phyloP scores from a whole-genome alignment of 2,329 filamentous ascomycete genomes.

The Mariannaea sp. region DNA sequence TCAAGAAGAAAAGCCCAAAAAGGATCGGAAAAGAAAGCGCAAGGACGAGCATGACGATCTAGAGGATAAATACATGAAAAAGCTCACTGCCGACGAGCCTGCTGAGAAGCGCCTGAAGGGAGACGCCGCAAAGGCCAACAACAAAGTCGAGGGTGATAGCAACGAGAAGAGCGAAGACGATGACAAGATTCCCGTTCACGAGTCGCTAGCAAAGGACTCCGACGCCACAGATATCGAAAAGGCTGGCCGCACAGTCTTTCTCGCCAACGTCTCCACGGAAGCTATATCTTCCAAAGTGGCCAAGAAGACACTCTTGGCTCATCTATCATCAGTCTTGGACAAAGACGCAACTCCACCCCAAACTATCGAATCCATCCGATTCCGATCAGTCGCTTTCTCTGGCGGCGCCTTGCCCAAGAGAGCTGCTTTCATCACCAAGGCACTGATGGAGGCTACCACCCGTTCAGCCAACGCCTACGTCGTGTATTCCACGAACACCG shows the following conservation, averaged over 20 bases:
- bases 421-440: constrained; percentile 90
- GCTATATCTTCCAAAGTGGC: constrained; percentile 82
- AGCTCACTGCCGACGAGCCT: constrained; percentile 63
- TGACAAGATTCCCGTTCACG: constrained; percentile 57
- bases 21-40: constrained; percentile 68
- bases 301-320: constrained; percentile 76
- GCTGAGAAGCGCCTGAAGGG: constrained; percentile 60
- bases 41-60: constrained; percentile 71
- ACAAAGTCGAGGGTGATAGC: constrained; percentile 49
- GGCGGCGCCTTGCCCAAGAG: constrained; percentile 81
- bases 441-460: constrained; percentile 88
- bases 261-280: constrained; percentile 85
- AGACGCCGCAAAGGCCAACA: constrained; percentile 36
- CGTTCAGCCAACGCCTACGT: constrained; percentile 93
- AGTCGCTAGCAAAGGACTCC: constrained; percentile 58
- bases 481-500: constrained; percentile 77
- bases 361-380: constrained; percentile 88
- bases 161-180: constrained; percentile 51
- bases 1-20: constrained; percentile 43
- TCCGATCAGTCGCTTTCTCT: constrained; percentile 89
- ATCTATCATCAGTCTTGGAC: constrained; percentile 77
- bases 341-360: constrained; percentile 58
- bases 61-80: constrained; percentile 71
- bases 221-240: constrained; percentile 75
- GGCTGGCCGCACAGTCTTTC: constrained; percentile 86